These are phyloP conservation scores for Fraxinus angustifolia DNA, from an alignment of 305 asterid species.

Conservation along the genomic window DNA sequence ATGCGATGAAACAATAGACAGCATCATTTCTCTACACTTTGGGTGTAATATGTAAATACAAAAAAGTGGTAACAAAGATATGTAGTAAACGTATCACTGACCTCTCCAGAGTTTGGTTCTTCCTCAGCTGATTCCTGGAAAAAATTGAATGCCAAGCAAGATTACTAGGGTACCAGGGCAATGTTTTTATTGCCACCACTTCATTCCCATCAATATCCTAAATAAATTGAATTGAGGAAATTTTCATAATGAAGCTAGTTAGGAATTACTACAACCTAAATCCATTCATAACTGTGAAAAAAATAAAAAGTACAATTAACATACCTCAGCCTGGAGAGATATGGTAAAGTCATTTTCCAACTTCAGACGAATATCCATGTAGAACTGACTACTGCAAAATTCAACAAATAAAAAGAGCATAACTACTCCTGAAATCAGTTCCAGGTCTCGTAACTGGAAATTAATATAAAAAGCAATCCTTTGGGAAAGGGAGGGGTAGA, in stretches of 20 bases:
- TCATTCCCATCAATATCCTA: conserved; percentile 70
- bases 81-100: conserved; percentile 29
- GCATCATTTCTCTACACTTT: background rate
- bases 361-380: conserved; percentile 58
- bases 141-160: conserved; percentile 96
- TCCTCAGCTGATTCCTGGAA: conserved; percentile 84
- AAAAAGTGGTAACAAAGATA: background rate
- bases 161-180: conserved; percentile 92
- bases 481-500: background rate
- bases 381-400: conserved; percentile 76
- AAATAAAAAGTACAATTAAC: background rate
- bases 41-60: background rate
- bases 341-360: conserved; percentile 77
- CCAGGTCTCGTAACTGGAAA: background rate
- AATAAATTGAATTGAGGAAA: conserved; percentile 21
- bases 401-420: conserved; percentile 1
- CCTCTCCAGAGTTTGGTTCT: conserved; percentile 84
- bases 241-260: background rate
- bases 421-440: background rate
- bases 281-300: conserved; percentile 1
- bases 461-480: background rate
- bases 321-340: conserved; percentile 83
- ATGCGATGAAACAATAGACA: background rate
- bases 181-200: conserved; percentile 66
- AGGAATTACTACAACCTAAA: conserved; percentile 9